A percentile compares a stretch with the other conserved stretches of the same genome.
phyloP scores from a whole-genome alignment of 345 rosid genomes.

The Corchorus capsularis region DNA sequence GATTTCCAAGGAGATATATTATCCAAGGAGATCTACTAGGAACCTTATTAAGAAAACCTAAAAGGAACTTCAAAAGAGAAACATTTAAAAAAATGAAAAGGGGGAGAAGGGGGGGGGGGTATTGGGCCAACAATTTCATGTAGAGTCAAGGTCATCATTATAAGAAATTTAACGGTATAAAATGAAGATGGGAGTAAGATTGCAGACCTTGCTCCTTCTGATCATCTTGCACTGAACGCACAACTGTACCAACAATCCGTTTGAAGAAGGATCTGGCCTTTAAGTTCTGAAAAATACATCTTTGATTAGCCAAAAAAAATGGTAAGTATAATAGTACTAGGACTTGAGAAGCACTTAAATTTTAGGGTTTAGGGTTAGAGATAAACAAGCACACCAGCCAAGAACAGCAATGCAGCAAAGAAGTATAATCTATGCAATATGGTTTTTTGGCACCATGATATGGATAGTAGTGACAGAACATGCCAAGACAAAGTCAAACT shows the following conservation, averaged over 20 bases:
- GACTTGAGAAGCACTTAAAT: constrained; percentile 1
- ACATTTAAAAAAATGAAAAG: background rate
- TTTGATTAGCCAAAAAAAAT: constrained; percentile 22
- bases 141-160: background rate
- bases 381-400: background rate
- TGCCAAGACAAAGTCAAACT: background rate
- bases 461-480: background rate
- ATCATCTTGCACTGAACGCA: constrained; percentile 88
- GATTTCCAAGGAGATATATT: too few species aligned
- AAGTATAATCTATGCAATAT: background rate
- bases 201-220: constrained; percentile 91
- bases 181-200: constrained; percentile 12
- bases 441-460: background rate
- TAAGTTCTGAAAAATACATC: constrained; percentile 52
- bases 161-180: constrained; percentile 1
- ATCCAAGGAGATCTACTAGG: background rate
- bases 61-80: background rate
- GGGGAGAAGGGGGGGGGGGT: too few species aligned
- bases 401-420: background rate
- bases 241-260: constrained; percentile 85
- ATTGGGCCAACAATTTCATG: background rate
- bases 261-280: constrained; percentile 77
- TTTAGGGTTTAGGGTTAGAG: background rate
- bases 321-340: background rate
- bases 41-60: background rate